Evolutionary conservation across 2,329 filamentous ascomycete species (phyloP), one percentile per base, ranked within the genome.

Genomic region (Grosmannia clavigera): DNA sequence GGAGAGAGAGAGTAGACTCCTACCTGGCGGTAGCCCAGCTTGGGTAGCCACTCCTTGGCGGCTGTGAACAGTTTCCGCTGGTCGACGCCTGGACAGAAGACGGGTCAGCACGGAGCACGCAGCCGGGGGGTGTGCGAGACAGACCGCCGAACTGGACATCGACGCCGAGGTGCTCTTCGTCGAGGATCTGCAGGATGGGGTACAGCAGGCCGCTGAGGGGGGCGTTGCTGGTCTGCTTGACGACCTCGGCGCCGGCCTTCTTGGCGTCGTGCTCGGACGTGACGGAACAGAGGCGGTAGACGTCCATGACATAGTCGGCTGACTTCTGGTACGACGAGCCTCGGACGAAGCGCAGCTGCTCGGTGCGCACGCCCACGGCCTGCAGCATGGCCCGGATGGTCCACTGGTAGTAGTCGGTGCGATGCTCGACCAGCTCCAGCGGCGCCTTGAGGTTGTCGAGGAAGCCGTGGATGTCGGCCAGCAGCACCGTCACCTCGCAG

Each of bases 211-310:
- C 89, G 60, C 81, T 84, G 59, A 95, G 71, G 3, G 87, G 82
- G 11, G 87, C 83, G 68, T 92, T 91, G 60, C 83, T 81, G 3
- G 87, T 84, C 76, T 97, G 91, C 79, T 97, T 97, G 65, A 99
- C 92, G 9, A 97, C 84, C 73, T 97, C 94, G 1, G 90, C 88
- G 48, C 92, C 92, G 0, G 92, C 92, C 74, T 90, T 94, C 74
- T 91, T 90, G 19, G 91, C 90, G 68, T 94, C 85, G 69, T 92
- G 84, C 73, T 91, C 84, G 16, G 85, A 86, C 5, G 87, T 82
- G 58, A 89, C 73, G 3, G 82, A 82, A 54, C 80, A 81, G 65
- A 97, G 71, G 69, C 87, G 84, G 75, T 92, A 92, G 40, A 95
- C 75, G 70, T 97, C 92, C 88, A 96, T 94, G 62, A 86, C 83